phyloP scores from a whole-genome alignment of 768 basidiomycete genomes.

The Hebeloma cylindrosporum region DNA sequence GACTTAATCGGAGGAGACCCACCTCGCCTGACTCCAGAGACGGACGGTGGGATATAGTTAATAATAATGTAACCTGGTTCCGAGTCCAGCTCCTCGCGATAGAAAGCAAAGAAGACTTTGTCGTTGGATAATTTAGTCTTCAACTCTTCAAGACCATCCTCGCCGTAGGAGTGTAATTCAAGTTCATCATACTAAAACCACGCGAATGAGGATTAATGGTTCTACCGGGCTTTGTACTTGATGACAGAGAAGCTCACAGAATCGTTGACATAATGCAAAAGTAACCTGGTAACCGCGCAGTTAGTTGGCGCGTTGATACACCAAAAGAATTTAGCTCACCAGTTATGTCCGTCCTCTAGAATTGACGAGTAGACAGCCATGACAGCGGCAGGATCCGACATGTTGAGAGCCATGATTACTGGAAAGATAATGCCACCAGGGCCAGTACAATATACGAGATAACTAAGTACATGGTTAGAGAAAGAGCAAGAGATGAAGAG shows the following conservation, averaged over 20 bases:
- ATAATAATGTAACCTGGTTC: constrained; percentile 42
- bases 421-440: constrained; percentile 14
- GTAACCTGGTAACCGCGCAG: constrained; percentile 20
- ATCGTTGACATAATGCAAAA: constrained; percentile 28
- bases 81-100: constrained; percentile 39
- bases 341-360: constrained; percentile 26
- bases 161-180: constrained; percentile 39
- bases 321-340: constrained; percentile 20
- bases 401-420: constrained; percentile 27
- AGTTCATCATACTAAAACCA: constrained; percentile 37
- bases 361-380: constrained; percentile 32
- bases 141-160: constrained; percentile 44
- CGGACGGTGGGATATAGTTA: constrained; percentile 44
- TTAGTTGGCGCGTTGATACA: constrained; percentile 1
- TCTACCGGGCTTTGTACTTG: too few species aligned
- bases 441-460: too few species aligned
- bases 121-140: constrained; percentile 43
- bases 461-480: too few species aligned
- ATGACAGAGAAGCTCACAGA: constrained; percentile 19
- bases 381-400: constrained; percentile 27
- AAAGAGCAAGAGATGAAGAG: neutral
- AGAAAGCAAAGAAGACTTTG: constrained; percentile 46
- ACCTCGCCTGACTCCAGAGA: constrained; percentile 37
- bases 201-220: constrained; percentile 8
- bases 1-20: constrained; percentile 4